Conservation (phyloP, 2,329 filamentous ascomycete genomes). For the Blastomyces parvus region DNA sequence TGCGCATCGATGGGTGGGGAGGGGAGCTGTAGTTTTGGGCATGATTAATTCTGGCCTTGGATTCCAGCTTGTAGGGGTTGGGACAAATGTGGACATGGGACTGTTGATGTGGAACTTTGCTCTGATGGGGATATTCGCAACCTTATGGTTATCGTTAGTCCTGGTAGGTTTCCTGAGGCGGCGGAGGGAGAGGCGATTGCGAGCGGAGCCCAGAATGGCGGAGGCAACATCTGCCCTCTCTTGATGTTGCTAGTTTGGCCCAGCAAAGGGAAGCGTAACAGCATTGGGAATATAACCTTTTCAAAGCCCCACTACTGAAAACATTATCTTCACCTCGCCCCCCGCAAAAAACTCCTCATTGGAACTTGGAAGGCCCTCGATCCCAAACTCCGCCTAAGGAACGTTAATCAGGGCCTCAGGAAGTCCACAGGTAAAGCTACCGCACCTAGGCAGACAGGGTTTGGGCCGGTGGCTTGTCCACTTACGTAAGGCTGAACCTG, state of each 20-base stretch:
- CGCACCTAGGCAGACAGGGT: too few relatives aligned
- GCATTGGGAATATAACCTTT: not conserved
- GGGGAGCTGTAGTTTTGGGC: not conserved
- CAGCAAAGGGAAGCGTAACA: too few relatives aligned
- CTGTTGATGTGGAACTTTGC: not conserved
- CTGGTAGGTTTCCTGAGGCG: not conserved
- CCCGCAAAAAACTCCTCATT: too few relatives aligned
- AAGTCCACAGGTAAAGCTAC: too few relatives aligned
- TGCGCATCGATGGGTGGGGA: constrained; percentile 3
- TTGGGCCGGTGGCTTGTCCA: not conserved
- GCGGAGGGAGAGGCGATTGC: not conserved
- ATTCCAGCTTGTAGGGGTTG: not conserved
- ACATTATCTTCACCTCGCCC: not conserved
- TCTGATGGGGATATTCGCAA: not conserved
- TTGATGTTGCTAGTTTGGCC: not conserved
- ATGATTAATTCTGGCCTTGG: constrained; percentile 2
- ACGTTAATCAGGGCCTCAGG: not conserved
- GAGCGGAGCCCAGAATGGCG: not conserved
- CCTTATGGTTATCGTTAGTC: not conserved
- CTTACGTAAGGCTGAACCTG: too few relatives aligned
- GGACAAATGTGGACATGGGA: not conserved
- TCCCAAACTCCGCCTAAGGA: too few relatives aligned
- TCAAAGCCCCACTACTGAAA: not conserved
- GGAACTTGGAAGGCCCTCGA: not conserved
- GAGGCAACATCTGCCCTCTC: not conserved